phyloP scores from a whole-genome alignment of 2,329 filamentous ascomycete genomes.

The Alternaria brassicicola region DNA sequence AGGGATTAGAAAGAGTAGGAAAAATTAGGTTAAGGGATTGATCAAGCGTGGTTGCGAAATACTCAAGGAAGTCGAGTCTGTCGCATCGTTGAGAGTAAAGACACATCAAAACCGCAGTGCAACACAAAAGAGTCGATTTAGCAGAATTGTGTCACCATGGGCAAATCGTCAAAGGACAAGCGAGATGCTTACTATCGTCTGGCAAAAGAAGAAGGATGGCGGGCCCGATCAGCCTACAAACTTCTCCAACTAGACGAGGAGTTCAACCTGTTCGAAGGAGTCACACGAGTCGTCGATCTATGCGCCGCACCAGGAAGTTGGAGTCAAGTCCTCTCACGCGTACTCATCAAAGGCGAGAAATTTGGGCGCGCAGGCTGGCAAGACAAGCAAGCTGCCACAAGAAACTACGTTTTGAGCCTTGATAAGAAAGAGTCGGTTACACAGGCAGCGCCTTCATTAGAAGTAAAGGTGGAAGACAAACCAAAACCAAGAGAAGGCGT shows the following conservation, averaged over 20 bases:
- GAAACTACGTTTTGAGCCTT: constrained; percentile 61
- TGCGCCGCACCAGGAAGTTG: constrained; percentile 96
- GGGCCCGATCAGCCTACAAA: constrained; percentile 94
- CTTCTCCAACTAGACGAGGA: constrained; percentile 94
- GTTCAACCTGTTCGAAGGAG: constrained; percentile 90
- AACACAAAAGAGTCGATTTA: background rate
- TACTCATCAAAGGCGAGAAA: constrained; percentile 90
- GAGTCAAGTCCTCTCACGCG: constrained; percentile 94
- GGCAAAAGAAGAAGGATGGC: constrained; percentile 98
- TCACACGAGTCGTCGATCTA: constrained; percentile 91
- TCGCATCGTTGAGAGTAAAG: background rate
- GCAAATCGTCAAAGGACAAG: constrained; percentile 98
- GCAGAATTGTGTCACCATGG: constrained; percentile 62
- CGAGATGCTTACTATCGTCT: constrained; percentile 97
- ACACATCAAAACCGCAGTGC: background rate
- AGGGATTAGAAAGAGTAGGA: background rate
- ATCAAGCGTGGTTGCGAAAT: background rate
- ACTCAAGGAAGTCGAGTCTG: rapidly evolving
- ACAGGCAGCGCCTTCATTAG: background rate
- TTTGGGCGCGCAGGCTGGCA: constrained; percentile 88
- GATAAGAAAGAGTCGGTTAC: constrained; percentile 3
- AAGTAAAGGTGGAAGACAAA: constrained; percentile 25
- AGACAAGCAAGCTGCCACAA: constrained; percentile 75
- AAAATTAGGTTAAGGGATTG: background rate
- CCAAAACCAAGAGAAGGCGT: constrained; percentile 69